Base-by-base conservation (phyloP, 75 land plant genomes). In the Adiantum capillusveneris region DNA sequence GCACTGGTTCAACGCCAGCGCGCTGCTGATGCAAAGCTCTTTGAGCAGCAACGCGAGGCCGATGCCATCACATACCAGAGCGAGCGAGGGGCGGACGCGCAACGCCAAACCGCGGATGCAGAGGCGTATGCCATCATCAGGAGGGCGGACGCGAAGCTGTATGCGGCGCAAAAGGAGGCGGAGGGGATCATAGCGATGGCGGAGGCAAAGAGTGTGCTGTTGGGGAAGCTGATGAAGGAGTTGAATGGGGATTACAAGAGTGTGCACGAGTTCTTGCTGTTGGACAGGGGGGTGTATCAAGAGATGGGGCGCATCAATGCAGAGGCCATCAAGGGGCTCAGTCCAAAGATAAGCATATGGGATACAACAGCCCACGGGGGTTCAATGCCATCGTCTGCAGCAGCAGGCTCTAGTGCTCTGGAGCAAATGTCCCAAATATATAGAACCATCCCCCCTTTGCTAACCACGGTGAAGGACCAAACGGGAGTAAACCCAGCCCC, bases 241-340 rank as follows among this genome's bases (percentile, higher is more conserved):
- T n/a, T n/a, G n/a, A n/a, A n/a, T n/a, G n/a, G n/a, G n/a, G n/a
- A n/a, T n/a, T n/a, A n/a, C n/a, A n/a, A n/a, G n/a, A n/a, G n/a
- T n/a, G n/a, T n/a, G n/a, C n/a, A n/a, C n/a, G n/a, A n/a, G n/a
- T n/a, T n/a, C n/a, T n/a, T n/a, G n/a, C n/a, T n/a, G n/a, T n/a
- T n/a, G n/a, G n/a, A n/a, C n/a, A n/a, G n/a, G n/a, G n/a, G n/a
- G n/a, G n/a, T n/a, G n/a, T 76, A 59, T 42, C 79, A 81, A 31
- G 68, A 76, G 6, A 69, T 81, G 25, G 83, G 76, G 0, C 71
- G 31, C 52, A 61, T 73, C 43, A 81, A 75, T 43, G 79, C n/a
- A n/a, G n/a, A n/a, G n/a, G n/a, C n/a, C n/a, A n/a, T n/a, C n/a
- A n/a, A n/a, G n/a, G n/a, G n/a, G n/a, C n/a, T n/a, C n/a, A n/a